Evolutionary conservation across 169 alveolate genomes (phyloP).

Genomic region (Plasmodium gonderi): DNA sequence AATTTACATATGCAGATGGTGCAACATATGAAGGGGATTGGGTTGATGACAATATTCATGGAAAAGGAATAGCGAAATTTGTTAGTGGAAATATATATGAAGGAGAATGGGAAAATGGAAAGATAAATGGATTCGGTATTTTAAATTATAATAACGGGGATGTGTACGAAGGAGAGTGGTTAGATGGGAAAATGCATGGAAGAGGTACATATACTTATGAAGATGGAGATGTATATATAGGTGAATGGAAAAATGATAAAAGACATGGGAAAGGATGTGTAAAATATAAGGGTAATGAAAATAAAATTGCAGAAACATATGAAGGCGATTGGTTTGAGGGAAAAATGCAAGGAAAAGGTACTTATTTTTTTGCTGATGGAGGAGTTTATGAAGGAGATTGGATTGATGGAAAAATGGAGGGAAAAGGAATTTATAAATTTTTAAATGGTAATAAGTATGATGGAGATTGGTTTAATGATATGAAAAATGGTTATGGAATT

Average conservation of each 20-base stretch:
- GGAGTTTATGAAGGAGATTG: conserved; percentile 97
- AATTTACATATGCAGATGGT: conserved; percentile 94
- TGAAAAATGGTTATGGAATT: conserved; percentile 94
- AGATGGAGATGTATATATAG: conserved; percentile 95
- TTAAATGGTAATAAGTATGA: conserved; percentile 94
- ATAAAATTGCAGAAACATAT: conserved; percentile 88
- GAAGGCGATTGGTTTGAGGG: conserved; percentile 95
- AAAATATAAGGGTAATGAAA: conserved; percentile 85
- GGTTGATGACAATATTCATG: conserved; percentile 94
- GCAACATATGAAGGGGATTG: conserved; percentile 96
- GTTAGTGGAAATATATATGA: conserved; percentile 92
- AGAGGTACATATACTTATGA: conserved; percentile 93
- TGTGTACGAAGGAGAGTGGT: conserved; percentile 96
- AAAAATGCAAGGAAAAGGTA: conserved; percentile 95
- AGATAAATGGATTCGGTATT: conserved; percentile 93
- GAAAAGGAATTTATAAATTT: conserved; percentile 92
- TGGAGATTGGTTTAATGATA: conserved; percentile 96
- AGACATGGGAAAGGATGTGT: conserved; percentile 95
- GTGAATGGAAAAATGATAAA: conserved; percentile 95
- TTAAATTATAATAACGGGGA: conserved; percentile 94
- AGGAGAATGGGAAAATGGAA: conserved; percentile 93
- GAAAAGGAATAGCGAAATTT: conserved; percentile 93
- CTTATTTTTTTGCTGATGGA: conserved; percentile 93
- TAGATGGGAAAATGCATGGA: conserved; percentile 95
- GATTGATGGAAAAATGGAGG: conserved; percentile 95